Evolutionary conservation across 2,329 filamentous ascomycete species (phyloP).

Genomic region (Aspergillus pseudoterreus): DNA sequence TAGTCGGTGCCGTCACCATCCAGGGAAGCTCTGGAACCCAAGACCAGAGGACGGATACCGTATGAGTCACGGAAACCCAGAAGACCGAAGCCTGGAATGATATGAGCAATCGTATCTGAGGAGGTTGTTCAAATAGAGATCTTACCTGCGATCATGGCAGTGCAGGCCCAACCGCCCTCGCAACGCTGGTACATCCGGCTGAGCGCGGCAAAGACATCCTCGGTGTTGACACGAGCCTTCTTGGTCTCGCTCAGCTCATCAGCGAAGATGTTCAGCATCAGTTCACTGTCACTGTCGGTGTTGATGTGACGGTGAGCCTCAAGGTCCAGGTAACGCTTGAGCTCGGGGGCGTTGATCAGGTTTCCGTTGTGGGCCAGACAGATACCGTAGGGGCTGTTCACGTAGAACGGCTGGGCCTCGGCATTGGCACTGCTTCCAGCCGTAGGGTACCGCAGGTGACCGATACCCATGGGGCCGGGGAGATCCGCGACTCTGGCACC

Average conservation of each 20-base stretch:
- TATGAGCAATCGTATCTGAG: constrained; percentile 7
- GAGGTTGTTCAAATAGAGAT: constrained; percentile 20
- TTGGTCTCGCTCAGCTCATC: constrained; percentile 75
- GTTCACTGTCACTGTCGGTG: constrained; percentile 81
- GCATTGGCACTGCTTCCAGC: constrained; percentile 78
- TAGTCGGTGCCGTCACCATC: constrained; percentile 70
- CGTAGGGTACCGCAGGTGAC: constrained; percentile 84
- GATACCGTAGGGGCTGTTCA: constrained; percentile 81
- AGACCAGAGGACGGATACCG: constrained; percentile 76
- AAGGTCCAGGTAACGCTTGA: constrained; percentile 68
- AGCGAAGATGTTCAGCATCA: constrained; percentile 86
- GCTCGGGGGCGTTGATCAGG: constrained; percentile 71
- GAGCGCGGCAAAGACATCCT: constrained; percentile 72
- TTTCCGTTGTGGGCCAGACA: constrained; percentile 84
- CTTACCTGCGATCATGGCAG: constrained; percentile 71
- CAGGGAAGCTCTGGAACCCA: constrained; percentile 69
- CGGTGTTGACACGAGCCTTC: constrained; percentile 73
- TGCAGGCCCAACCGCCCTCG: constrained; percentile 74
- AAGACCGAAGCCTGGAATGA: constrained; percentile 62
- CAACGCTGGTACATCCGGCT: constrained; percentile 69
- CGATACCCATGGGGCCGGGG: constrained; percentile 81
- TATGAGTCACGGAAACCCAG: constrained; percentile 76
- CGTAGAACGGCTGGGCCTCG: constrained; percentile 90
- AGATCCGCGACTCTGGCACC: constrained; percentile 69
- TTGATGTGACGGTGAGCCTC: constrained; percentile 84